Base-by-base conservation (phyloP, 768 basidiomycete genomes). In the Trametes coccinea region DNA sequence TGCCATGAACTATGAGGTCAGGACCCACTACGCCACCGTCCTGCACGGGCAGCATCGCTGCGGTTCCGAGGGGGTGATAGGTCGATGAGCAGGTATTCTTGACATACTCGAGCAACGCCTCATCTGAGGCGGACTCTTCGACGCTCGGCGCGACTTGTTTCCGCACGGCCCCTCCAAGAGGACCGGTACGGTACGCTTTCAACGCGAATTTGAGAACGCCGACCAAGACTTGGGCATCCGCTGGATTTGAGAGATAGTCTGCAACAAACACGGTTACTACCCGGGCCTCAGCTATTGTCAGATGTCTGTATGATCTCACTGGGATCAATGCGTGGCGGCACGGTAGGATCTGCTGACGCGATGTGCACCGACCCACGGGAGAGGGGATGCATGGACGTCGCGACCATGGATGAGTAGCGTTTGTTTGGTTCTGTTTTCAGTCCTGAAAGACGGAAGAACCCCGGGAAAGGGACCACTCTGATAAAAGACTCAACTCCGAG, bases 281-380 rank as follows among this genome's bases (percentile, higher is more conserved):
- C 22, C 22, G 22, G 22, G 22, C 22, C 22, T 22, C 22, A 22
- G 22, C 22, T 22, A 22, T 22, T 22, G 22, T 22, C 22, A 22
- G 22, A 22, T 22, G 22, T 22, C 22, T 22, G 22, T 22, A 22
- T 22, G 22, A 9, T 33, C 43, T 10, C 50, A 61, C 59, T 51
- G 5, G 71, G 72, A 50, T 75, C 70, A 13, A 75, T 69, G 37
- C 60, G 62, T 2, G 71, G 70, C 4, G 65, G 63, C 11, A 40
- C 51, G 11, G 27, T 33, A 3, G 72, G 71, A 54, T 76, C 72
- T 0, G 55, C 53, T 10, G 68, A 70, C 2, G 53, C 61, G 34
- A 66, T 64, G 50, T 71, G 71, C 5, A 55, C 60, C 5, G 16
- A 40, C 13, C 60, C 60, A 16, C 61, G 61, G 3, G 61, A 62